Conservation (phyloP, 192 early-diverging fungal genomes). For the Funneliformis geosporum region DNA sequence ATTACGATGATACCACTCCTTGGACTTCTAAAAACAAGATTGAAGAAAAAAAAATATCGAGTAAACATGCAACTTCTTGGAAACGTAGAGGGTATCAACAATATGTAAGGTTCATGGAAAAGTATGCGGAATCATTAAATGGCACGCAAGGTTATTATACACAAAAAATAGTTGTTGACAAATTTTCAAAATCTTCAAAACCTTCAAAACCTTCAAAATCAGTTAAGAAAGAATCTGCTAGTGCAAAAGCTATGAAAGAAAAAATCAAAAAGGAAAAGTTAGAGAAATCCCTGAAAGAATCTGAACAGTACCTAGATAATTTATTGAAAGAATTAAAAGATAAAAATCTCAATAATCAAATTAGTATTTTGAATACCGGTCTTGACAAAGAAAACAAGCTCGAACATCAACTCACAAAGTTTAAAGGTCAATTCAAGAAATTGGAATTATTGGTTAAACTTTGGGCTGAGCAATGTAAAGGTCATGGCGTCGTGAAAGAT, state of each 20-base stretch:
- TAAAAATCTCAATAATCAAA: not conserved
- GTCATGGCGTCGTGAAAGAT: not conserved
- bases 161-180: not conserved
- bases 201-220: not conserved
- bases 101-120: not conserved
- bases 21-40: not conserved
- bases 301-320: not conserved
- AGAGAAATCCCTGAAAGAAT: not conserved
- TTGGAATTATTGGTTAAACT: conserved; percentile 22
- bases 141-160: conserved; percentile 6
- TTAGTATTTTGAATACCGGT: not conserved
- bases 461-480: conserved; percentile 11
- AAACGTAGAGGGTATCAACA: conserved; percentile 14
- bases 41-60: too few relatives aligned
- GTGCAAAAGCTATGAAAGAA: not conserved
- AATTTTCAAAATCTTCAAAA: not conserved
- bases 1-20: not conserved
- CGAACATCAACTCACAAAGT: not conserved
- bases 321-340: not conserved
- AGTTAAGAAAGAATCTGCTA: not conserved
- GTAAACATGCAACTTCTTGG: not conserved
- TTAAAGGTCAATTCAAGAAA: not conserved
- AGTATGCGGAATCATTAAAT: conserved; percentile 28
- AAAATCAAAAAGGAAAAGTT: not conserved
- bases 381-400: not conserved